phyloP scores from a whole-genome alignment of 176 grass and related monocot genomes.

The Neostapfia colusana region DNA sequence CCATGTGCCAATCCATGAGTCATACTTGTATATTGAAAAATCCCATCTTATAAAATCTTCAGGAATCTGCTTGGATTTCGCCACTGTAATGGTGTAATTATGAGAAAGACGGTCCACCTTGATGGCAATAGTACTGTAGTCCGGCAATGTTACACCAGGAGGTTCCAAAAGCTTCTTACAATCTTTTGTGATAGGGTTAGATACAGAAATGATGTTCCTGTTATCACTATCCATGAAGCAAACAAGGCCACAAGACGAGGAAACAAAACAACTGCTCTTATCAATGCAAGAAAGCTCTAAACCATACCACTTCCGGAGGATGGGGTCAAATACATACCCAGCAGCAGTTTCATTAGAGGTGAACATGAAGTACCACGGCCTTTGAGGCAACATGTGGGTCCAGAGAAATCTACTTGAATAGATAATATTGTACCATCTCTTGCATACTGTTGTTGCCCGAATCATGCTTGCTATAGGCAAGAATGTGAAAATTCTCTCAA shows the following conservation, averaged over 20 bases:
- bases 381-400: conserved; percentile 63
- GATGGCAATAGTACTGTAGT: conserved; percentile 77
- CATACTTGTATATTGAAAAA: conserved; percentile 70
- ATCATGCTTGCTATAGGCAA: conserved; percentile 77
- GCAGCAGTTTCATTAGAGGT: conserved; percentile 58
- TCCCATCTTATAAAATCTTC: conserved; percentile 76
- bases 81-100: conserved; percentile 66
- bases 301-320: conserved; percentile 77
- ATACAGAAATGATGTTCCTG: conserved; percentile 65
- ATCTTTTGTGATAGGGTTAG: conserved; percentile 76
- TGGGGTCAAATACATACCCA: conserved; percentile 82
- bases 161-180: conserved; percentile 67
- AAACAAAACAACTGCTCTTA: conserved; percentile 68
- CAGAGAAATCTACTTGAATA: conserved; percentile 64
- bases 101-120: conserved; percentile 61
- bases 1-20: conserved; percentile 61
- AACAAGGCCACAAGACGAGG: conserved; percentile 79
- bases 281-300: conserved; percentile 70
- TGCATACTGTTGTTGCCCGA: conserved; percentile 66
- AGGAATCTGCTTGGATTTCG: conserved; percentile 67
- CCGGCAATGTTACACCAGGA: conserved; percentile 54
- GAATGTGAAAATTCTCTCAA: conserved; percentile 83
- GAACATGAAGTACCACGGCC: conserved; percentile 99
- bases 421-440: conserved; percentile 69
- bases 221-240: conserved; percentile 78